Evolutionary conservation across 495 filamentous ascomycete species (phyloP), one percentile per base, ranked within the genome.

Genomic region (Penicillium subrubescens): DNA sequence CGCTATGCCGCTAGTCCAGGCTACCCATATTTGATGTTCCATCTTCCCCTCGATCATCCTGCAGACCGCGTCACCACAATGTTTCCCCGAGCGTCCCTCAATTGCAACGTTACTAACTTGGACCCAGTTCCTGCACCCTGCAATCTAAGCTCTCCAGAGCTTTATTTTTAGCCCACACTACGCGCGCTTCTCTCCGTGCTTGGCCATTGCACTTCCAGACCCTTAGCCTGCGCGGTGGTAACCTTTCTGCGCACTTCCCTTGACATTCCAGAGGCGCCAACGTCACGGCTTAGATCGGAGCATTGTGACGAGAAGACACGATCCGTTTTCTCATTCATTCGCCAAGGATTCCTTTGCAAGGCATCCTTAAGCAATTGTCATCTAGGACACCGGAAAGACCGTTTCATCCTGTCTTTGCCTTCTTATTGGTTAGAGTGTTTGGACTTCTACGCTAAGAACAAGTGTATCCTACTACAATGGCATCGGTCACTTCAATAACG

Each of bases 61-160:
- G 69, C 75, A 72, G 70, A 73, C 73, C 71, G 70, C 78, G 76
- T 77, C 75, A 74, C 70, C 65, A 69, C 58, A 52, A 67, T 71
- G 62, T 60, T 67, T 53, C 35, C 31, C 25, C 27, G 17, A 19
- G 44, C 34, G 21, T 61, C 59, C 62, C 59, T 67, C 60, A 60
- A 62, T 62, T 64, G 63, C 61, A 62, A 64, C 60, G 66, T 74
- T 52, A 63, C 67, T 72, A 64, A 71, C 51, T 8, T 41, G 12
- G 39, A 35, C 25, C 25, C 37, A 57, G 56, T 44, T 37, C 29
- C 62, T 60, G 34, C 41, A 51, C 35, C 58, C 4, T 65, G 61
- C 56, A 19, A 44, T 43, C 31, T 39, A 48, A 50, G 33, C 39
- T 33, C 44, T 21, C 41, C 21, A 17, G n/a, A 6, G 31, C 41